A percentile compares a stretch with the other conserved stretches of the same genome.
Conservation (phyloP, 2,329 filamentous ascomycete species). For the Pseudogymnoascus sp. region DNA sequence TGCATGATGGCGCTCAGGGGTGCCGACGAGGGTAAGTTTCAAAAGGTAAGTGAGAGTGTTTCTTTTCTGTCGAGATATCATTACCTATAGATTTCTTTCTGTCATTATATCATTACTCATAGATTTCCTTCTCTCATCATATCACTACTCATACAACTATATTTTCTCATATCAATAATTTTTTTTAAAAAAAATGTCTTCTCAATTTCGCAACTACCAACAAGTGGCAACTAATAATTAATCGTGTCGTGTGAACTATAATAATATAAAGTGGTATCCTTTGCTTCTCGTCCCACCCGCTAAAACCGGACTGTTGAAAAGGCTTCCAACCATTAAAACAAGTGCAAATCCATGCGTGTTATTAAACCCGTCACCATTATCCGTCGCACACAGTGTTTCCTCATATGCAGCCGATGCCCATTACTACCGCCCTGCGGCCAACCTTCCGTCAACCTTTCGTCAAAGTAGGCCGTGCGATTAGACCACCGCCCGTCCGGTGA, state of each 20-base stretch:
- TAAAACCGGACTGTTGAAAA: background rate
- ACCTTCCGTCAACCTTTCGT: background rate
- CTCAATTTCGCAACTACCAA: background rate
- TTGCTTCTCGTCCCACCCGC: background rate
- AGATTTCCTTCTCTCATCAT: background rate
- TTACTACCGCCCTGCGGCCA: slow-evolving; percentile 1
- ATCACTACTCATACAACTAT: background rate
- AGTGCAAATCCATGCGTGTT: background rate
- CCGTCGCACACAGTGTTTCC: background rate
- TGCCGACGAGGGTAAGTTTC: background rate
- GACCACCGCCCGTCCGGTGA: slow-evolving; percentile 53
- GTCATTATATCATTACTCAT: background rate
- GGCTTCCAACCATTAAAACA: background rate
- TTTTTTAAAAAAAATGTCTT: background rate
- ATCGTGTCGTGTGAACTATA: slow-evolving; percentile 4
- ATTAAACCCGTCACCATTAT: background rate
- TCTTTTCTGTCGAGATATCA: background rate
- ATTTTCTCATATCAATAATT: background rate
- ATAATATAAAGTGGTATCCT: slow-evolving; percentile 7
- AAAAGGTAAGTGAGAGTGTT: background rate
- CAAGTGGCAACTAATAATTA: background rate
- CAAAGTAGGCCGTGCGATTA: slow-evolving; percentile 23
- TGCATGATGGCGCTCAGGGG: background rate
- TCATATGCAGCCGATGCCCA: background rate
- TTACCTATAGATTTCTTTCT: background rate